phyloP scores from a whole-genome alignment of 192 early-diverging fungal species.

The Polychytrium aggregatum region DNA sequence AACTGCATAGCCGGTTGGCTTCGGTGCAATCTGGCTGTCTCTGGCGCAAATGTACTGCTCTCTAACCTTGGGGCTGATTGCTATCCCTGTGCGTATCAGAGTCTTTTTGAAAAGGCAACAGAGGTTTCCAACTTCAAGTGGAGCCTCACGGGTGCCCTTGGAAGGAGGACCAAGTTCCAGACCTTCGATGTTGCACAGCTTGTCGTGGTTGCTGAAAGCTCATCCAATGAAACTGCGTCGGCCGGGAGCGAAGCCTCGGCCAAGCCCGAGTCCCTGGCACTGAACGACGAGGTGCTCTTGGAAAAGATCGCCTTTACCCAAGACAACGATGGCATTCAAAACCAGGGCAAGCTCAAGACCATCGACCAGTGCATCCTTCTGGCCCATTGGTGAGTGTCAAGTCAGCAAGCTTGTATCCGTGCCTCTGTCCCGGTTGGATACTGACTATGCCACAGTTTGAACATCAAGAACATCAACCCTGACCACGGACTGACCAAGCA shows the following conservation, averaged over 20 bases:
- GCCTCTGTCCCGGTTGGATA: not conserved
- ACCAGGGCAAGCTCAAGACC: slow-evolving; percentile 55
- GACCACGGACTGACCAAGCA: slow-evolving; percentile 85
- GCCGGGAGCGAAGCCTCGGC: slow-evolving; percentile 9
- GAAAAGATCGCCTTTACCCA: slow-evolving; percentile 64
- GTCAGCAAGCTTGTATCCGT: not conserved
- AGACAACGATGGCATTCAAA: slow-evolving; percentile 21
- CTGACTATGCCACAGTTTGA: slow-evolving; percentile 57
- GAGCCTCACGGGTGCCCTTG: slow-evolving; percentile 80
- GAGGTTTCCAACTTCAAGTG: slow-evolving; percentile 67
- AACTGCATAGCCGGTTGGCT: not conserved
- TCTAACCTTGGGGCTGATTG: not conserved
- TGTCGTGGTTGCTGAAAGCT: slow-evolving; percentile 81
- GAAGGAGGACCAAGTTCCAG: slow-evolving; percentile 90
- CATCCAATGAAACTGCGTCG: slow-evolving; percentile 6
- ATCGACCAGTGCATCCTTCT: slow-evolving; percentile 87
- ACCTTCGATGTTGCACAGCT: slow-evolving; percentile 78
- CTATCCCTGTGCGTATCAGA: not conserved
- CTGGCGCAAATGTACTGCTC: not conserved
- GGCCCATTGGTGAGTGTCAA: slow-evolving; percentile 38
- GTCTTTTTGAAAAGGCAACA: slow-evolving; percentile 53
- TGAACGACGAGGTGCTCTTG: slow-evolving; percentile 88
- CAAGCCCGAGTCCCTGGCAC: slow-evolving; percentile 58
- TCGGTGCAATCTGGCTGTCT: not conserved
- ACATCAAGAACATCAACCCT: slow-evolving; percentile 93